A percentile compares a stretch with the other conserved stretches of the same genome.
Evolutionary conservation across 208 protist genomes (phyloP).

Genomic region (Leishmania martiniquensis): DNA sequence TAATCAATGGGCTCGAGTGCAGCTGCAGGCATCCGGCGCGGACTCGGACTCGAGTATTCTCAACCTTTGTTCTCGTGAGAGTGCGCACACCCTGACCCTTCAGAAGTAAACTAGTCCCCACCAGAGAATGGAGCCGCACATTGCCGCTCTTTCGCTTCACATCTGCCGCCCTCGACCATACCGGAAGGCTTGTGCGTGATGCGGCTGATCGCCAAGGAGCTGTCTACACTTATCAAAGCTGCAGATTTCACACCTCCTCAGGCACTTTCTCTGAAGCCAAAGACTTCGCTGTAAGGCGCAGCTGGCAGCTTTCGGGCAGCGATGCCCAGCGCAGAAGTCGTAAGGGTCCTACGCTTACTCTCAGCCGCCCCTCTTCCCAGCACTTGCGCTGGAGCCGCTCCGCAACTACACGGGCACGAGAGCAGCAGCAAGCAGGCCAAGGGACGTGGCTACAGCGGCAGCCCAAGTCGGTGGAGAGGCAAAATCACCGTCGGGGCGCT

Average conservation of each 20-base stretch:
- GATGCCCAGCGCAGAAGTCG: no score
- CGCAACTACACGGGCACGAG: neutral
- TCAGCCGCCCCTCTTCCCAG: neutral
- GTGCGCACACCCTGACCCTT: neutral
- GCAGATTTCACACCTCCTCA: neutral
- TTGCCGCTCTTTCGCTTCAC: neutral
- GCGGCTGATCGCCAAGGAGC: neutral
- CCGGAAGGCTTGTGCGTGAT: neutral
- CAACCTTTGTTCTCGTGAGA: no score
- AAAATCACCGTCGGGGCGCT: neutral
- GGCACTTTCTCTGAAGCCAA: neutral
- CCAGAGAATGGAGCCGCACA: neutral
- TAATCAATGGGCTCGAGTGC: neutral
- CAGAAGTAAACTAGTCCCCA: neutral
- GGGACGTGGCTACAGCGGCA: neutral
- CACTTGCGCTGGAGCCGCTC: neutral
- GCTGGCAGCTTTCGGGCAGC: neutral
- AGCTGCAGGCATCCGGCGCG: no score
- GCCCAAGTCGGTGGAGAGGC: neutral
- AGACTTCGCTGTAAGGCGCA: neutral
- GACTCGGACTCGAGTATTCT: no score
- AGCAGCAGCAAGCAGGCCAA: neutral
- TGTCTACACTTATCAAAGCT: neutral
- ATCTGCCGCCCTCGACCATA: neutral
- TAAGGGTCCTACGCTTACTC: neutral